Percentiles rank a stretch among this genome's conserved stretches.
phyloP scores from a whole-genome alignment of 495 filamentous ascomycete genomes.

The Penicillium salamii region DNA sequence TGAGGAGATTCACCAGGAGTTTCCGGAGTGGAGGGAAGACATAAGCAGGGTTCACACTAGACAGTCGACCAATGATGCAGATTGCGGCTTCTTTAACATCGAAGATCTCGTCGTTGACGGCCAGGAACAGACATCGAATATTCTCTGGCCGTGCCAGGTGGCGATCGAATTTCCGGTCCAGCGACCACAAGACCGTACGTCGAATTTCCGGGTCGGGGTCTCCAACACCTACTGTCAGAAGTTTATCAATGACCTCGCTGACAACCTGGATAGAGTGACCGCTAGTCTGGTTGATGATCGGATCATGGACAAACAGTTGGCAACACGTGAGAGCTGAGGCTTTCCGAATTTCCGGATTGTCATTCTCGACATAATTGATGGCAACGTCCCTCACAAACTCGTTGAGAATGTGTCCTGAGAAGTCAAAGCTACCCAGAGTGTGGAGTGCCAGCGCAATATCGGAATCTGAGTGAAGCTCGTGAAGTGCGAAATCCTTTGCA shows the following conservation, averaged over 20 bases:
- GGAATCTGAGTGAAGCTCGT: conserved; percentile 63
- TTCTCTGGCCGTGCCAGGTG: conserved; percentile 95
- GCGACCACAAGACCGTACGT: conserved; percentile 76
- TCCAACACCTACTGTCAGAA: conserved; percentile 89
- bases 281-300: conserved; percentile 96
- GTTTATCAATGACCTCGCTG: conserved; percentile 92
- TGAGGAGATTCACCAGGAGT: conserved; percentile 90
- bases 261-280: conserved; percentile 95
- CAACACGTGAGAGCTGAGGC: conserved; percentile 96
- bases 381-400: conserved; percentile 98
- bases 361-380: conserved; percentile 94
- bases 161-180: conserved; percentile 91
- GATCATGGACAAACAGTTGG: conserved; percentile 92
- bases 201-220: conserved; percentile 88
- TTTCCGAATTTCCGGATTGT: conserved; percentile 89
- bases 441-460: conserved; percentile 91
- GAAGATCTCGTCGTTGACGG: conserved; percentile 93
- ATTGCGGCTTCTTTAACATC: conserved; percentile 91
- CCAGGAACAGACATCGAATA: conserved; percentile 89
- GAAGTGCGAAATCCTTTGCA: conserved; percentile 78
- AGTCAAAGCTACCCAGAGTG: conserved; percentile 95
- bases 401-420: conserved; percentile 88
- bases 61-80: conserved; percentile 90
- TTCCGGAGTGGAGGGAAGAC: conserved; percentile 94
- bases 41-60: conserved; percentile 89